Evolutionary conservation across 306 rosid species (phyloP), one percentile per base, ranked within the genome.

Genomic region (Pyrus communis): DNA sequence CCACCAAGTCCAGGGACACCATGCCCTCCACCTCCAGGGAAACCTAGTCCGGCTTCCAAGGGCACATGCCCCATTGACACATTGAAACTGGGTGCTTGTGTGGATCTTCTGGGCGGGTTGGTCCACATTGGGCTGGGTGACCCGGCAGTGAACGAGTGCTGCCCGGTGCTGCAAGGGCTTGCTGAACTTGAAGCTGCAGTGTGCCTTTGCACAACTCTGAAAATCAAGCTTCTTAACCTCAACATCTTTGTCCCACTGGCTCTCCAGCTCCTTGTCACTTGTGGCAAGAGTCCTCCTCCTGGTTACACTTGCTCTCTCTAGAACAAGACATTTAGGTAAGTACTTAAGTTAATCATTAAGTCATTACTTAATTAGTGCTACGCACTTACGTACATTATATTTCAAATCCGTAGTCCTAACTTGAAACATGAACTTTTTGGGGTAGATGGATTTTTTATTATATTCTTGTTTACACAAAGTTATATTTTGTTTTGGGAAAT

Each of bases 301-400:
- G 99, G 99, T 75, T 96, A 83, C 91, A 96, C 99, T 21, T 96
- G 99, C 89, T 78, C 97, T 70, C 89, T 95, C 49, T 95, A 87
- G 65, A 79, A 81, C 75, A 60, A 60, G 43, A 31, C 14, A 22
- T 25, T 17, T 68, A 78, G 78, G 86, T 83, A 81, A 82, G 89
- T 80, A 25, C 19, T 35, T 67, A 33, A 25, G 31, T 28, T 38
- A 73, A 49, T 57, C n/a, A 73, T 73, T 59, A 33, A 8, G 58
- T 73, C 42, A 12, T 57, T 72, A 46, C 9, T 49, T 35, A 61
- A 61, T 7, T 61, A 62, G 21, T 28, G 19, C 9, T 62, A 27
- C 8, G 15, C 23, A 58, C 30, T 23, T 58, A 23, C 30, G 17
- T 61, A 62, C 35, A 62, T 27, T 62, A 62, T n/a, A 27, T 62